Conservation (phyloP, 208 protist species). For the Leishmania major region DNA sequence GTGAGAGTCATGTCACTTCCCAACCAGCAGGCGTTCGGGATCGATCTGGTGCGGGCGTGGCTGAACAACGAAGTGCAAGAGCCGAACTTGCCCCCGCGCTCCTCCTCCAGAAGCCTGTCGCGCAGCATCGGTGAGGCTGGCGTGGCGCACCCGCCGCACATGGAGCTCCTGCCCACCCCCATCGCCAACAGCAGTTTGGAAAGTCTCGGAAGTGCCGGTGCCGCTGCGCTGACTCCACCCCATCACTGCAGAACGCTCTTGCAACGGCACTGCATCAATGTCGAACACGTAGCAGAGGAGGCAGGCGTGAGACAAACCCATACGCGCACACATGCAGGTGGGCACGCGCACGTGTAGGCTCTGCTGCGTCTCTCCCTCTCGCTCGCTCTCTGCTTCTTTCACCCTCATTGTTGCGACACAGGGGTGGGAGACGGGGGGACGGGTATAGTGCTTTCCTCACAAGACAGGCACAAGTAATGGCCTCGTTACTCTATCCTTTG, state of each 20-base stretch:
- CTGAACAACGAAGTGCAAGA: slow-evolving; percentile 17
- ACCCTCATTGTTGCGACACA: neutral
- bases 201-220: neutral
- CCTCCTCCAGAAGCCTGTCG: neutral
- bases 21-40: slow-evolving; percentile 47
- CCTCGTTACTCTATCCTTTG: neutral
- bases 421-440: neutral
- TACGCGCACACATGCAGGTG: neutral
- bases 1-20: slow-evolving; percentile 26
- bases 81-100: too few relatives aligned
- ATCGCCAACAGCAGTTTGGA: neutral
- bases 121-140: neutral
- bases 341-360: too few relatives aligned
- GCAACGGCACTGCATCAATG: neutral
- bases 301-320: neutral
- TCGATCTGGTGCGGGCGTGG: slow-evolving; percentile 49
- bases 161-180: neutral
- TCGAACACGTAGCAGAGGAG: neutral
- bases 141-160: neutral
- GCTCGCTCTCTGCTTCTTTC: too few relatives aligned
- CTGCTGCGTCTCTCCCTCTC: neutral
- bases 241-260: neutral
- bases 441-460: neutral
- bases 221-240: neutral
- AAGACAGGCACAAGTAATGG: neutral